Evolutionary conservation across 139 green algal genomes (phyloP).

Genomic region (Picochlorum sp.): DNA sequence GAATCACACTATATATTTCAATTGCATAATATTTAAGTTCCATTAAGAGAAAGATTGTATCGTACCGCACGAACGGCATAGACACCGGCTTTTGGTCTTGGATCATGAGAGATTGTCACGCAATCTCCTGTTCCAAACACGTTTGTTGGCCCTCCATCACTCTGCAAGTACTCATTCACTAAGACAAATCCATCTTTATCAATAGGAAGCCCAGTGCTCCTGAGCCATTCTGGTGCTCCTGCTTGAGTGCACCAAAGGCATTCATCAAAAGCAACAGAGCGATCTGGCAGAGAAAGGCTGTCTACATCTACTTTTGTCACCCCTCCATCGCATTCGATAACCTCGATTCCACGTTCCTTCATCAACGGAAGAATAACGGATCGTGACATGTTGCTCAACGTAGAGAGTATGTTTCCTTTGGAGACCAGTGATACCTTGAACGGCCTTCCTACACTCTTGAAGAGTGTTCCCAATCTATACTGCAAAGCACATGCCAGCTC

Average conservation of each 20-base stretch:
- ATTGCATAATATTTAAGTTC: background rate
- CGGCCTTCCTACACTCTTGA: constrained; percentile 11
- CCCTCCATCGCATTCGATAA: constrained; percentile 3
- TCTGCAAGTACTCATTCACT: constrained; percentile 59
- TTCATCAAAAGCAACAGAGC: constrained; percentile 54
- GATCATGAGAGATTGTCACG: constrained; percentile 48
- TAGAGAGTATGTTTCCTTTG: constrained; percentile 30
- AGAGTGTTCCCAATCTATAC: constrained; percentile 4
- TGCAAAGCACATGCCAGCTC: constrained; percentile 78
- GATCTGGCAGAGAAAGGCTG: constrained; percentile 31
- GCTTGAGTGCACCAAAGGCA: constrained; percentile 93
- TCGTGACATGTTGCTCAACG: constrained; percentile 18
- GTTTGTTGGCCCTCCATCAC: constrained; percentile 25
- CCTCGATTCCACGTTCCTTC: constrained; percentile 9
- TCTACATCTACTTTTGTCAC: background rate
- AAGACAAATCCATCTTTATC: constrained; percentile 68
- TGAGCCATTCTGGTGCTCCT: constrained; percentile 54
- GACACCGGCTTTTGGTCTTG: constrained; percentile 93
- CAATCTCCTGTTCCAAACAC: constrained; percentile 92
- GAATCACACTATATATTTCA: background rate
- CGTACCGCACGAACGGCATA: constrained; percentile 83
- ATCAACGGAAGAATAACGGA: constrained; percentile 26
- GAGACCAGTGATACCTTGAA: constrained; percentile 22
- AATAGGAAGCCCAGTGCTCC: constrained; percentile 15
- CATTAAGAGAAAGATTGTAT: background rate